Base-by-base conservation (phyloP, 805 yeast species). In the Diddensiella caesifluorescens region DNA sequence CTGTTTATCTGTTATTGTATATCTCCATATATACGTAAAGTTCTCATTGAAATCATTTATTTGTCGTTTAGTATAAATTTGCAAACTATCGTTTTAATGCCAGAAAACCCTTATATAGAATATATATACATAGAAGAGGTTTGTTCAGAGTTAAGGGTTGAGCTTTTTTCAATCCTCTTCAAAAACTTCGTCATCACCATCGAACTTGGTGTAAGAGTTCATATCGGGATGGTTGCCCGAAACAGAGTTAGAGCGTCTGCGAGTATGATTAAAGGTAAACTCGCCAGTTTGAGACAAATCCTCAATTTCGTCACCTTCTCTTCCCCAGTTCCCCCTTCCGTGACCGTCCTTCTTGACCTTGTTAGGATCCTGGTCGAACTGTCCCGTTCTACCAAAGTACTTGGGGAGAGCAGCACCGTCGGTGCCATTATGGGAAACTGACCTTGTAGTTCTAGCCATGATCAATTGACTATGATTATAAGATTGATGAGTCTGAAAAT, bases 261-360 rank as follows among this genome's bases (percentile, higher is more conserved):
- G 59, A n/a, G 59, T 30, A 45, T 58, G 60, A 35, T 55, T 44
- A 45, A 64, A 59, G 45, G 55, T 56, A 48, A 77, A 68, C 48
- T 76, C 80, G 37, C 80, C 84, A 15, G 71, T 65, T 40, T 74
- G 76, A 45, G 75, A 71, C 47, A 83, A 60, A 48, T 78, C 84
- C 35, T 76, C 75, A 39, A 80, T 59, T 54, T 86, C 95, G 53
- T 84, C 95, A 22, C 88, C 90, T 5, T 78, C 73, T 46, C 70
- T 67, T 33, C 97, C 97, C 95, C 95, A 86, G 57, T 87, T 87
- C 51, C 80, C 81, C 54, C 77, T 79, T 35, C 97, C 97, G 25
- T 81, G 82, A 38, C 97, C 97, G 45, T 73, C 73, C 60, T 84
- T 86, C 74, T 86, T 86, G 43, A 83, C 75, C 55, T 77, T 75